Conservation (phyloP, 805 yeast genomes). For the Ogataea paraovalis region DNA sequence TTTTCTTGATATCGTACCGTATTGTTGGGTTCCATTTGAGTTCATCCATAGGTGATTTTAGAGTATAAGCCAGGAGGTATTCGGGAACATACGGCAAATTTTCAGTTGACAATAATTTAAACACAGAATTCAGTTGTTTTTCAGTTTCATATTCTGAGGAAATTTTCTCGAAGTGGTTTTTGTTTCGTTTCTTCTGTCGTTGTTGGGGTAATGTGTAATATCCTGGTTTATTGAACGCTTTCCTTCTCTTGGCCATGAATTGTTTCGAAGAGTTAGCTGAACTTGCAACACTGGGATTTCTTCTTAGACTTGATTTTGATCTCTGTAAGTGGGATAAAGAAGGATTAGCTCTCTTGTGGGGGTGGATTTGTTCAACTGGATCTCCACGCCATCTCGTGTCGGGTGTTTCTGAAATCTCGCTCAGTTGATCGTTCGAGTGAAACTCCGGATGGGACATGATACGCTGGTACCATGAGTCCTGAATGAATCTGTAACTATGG, state of each 20-base stretch:
- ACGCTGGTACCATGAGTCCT: neutral
- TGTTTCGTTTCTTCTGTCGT: neutral
- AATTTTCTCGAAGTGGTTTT: neutral
- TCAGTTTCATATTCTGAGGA: conserved; percentile 5
- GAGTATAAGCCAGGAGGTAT: conserved; percentile 17
- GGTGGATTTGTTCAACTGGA: too few species aligned
- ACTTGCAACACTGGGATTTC: conserved; percentile 2
- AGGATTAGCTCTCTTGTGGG: too few species aligned
- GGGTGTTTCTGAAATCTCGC: neutral
- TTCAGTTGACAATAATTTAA: conserved; percentile 13
- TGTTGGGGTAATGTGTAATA: conserved; percentile 8
- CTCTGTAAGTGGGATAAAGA: conserved; percentile 1
- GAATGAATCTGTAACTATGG: neutral
- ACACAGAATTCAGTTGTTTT: conserved; percentile 14
- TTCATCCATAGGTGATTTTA: conserved; percentile 11
- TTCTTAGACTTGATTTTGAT: conserved; percentile 3
- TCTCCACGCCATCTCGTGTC: neutral
- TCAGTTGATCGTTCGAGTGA: neutral
- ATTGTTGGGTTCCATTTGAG: conserved; percentile 21
- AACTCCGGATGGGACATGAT: neutral
- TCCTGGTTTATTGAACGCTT: conserved; percentile 11
- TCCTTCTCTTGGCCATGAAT: conserved; percentile 8
- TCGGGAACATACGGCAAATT: conserved; percentile 13
- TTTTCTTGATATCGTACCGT: conserved; percentile 16
- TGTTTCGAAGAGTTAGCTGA: conserved; percentile 7